Conservation (phyloP, 2,329 filamentous ascomycete genomes). For the Hortaea sp. region DNA sequence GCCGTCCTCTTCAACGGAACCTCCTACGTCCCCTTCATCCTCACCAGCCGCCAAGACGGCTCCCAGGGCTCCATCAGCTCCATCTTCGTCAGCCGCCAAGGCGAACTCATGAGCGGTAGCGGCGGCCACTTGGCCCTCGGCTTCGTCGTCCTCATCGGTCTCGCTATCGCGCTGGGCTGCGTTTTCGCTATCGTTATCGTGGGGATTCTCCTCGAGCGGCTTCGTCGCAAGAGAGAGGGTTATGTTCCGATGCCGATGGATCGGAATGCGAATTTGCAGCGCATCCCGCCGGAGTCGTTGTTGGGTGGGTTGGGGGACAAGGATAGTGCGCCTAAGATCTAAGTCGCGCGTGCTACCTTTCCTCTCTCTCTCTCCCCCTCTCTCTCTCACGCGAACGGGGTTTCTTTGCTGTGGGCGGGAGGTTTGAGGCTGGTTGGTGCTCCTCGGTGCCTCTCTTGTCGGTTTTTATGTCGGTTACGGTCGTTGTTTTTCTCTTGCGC, state of each 20-base stretch:
- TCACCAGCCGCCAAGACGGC: slow-evolving; percentile 58
- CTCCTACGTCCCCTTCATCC: slow-evolving; percentile 63
- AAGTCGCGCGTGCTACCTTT: too few relatives aligned
- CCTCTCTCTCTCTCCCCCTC: too few relatives aligned
- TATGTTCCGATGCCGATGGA: slow-evolving; percentile 66
- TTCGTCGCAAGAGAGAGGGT: slow-evolving; percentile 67
- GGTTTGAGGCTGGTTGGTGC: too few relatives aligned
- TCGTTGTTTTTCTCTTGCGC: too few relatives aligned
- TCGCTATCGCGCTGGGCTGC: slow-evolving; percentile 66
- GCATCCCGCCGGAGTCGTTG: slow-evolving; percentile 38
- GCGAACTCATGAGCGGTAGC: slow-evolving; percentile 54
- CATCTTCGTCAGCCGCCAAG: slow-evolving; percentile 69
- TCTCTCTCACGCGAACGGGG: too few relatives aligned
- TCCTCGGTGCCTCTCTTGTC: too few relatives aligned
- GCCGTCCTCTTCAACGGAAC: slow-evolving; percentile 84
- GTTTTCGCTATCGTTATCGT: slow-evolving; percentile 68
- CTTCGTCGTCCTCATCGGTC: slow-evolving; percentile 69
- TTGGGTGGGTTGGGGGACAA: slow-evolving; percentile 19
- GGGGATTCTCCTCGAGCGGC: slow-evolving; percentile 64
- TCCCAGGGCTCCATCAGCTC: slow-evolving; percentile 64
- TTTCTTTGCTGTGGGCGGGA: too few relatives aligned
- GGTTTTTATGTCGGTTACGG: too few relatives aligned
- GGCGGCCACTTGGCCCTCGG: slow-evolving; percentile 57
- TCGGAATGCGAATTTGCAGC: slow-evolving; percentile 37
- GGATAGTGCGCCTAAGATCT: slow-evolving; percentile 13